Evolutionary conservation across 2,329 filamentous ascomycete genomes (phyloP), one percentile per base, ranked within the genome.

Genomic region (Diplodia seriata): DNA sequence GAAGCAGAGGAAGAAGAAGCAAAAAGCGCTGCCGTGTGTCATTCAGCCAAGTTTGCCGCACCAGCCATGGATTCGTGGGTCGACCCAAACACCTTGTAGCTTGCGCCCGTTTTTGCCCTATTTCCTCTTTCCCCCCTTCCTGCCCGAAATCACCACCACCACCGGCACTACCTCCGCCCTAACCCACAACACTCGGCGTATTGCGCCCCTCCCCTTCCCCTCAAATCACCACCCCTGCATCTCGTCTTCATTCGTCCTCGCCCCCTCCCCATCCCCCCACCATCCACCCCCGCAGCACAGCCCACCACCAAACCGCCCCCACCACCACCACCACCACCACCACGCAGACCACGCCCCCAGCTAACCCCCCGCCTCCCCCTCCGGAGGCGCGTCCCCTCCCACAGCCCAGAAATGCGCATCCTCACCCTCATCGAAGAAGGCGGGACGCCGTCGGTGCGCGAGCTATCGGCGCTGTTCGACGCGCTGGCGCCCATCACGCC

Each of bases 41-140:
- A 47, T 18, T 23, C 54, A 15, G 9, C 14, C 1, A n/a, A n/a
- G n/a, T 23, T 33, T 20, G 43, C 20, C n/a, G 23, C 40, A 38
- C 29, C 59, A 51, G 59, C 59, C 59, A 63, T 63, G 59, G 43
- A 63, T n/a, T 63, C 59, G 59, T 63, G 47, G 31, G 59, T 63
- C 59, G 29, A 63, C 59, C 59, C 47, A n/a, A 63, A 36, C 31
- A 63, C 43, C 47, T 63, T 63, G 59, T 51, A 63, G 43, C 20
- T 51, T 62, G 43, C 43, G 43, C 57, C 43, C 43, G 43, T 50
- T 43, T 50, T 31, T 43, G 40, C 18, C 31, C 36, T 50, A 4
- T 15, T 38, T 6, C 26, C 14, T 18, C 29, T n/a, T 31, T n/a
- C 20, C 15, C 14, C 6, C 12, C 12, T 15, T 7, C 2, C 3